These are phyloP conservation scores for Aristolochia californica DNA, from an alignment of 164 flowering plant species.

Conservation along the genomic window DNA sequence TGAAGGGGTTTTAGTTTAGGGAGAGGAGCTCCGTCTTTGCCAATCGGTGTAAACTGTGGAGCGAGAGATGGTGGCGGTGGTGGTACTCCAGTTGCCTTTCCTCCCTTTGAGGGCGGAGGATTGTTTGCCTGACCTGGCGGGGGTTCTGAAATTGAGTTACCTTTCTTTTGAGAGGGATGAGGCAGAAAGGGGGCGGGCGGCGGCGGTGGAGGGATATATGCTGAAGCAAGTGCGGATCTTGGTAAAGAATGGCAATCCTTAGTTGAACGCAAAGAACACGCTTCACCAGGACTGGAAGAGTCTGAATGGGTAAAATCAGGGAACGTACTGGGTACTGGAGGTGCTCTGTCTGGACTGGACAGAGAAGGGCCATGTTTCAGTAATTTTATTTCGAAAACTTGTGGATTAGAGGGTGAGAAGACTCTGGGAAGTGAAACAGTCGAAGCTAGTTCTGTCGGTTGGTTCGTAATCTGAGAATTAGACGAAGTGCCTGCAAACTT, in stretches of 20 bases:
- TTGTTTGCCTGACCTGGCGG: neutral
- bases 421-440: no score
- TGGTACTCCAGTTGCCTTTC: slow-evolving; percentile 21
- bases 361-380: no score
- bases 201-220: neutral
- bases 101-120: slow-evolving; percentile 18
- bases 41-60: slow-evolving; percentile 30
- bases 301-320: slow-evolving; percentile 19
- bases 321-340: slow-evolving; percentile 10
- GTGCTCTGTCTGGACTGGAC: neutral
- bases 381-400: no score
- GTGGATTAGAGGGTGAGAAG: no score
- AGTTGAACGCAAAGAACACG: slow-evolving; percentile 1
- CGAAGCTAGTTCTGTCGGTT: no score
- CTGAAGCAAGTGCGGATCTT: slow-evolving; percentile 1
- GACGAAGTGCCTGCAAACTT: no score
- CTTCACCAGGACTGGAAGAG: neutral
- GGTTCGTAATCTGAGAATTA: no score
- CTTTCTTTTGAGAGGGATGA: slow-evolving; percentile 3
- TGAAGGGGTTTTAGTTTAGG: slow-evolving; percentile 93
- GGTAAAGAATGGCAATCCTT: slow-evolving; percentile 5
- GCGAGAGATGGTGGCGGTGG: slow-evolving; percentile 53
- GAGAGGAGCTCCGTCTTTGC: slow-evolving; percentile 69
- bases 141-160: slow-evolving; percentile 8
- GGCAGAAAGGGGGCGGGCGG: slow-evolving; percentile 22